Base-by-base conservation (phyloP, 805 yeast genomes). In the Hanseniaspora jakobsenii region DNA sequence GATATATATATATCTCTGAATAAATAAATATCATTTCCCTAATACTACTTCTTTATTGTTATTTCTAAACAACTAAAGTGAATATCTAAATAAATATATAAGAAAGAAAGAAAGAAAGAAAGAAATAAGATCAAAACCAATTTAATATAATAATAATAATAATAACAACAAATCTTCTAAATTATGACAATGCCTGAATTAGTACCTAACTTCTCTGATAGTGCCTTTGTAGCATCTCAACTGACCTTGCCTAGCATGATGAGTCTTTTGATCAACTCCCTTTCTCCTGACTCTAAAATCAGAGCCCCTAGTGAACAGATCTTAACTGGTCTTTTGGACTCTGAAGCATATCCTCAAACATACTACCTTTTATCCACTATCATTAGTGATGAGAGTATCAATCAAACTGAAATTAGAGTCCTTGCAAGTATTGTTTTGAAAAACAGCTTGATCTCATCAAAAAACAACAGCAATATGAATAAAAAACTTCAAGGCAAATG, bases 361-460 rank as follows among this genome's bases (percentile, higher is more conserved):
- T 64, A 86, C 55, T 73, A 74, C 32, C 66, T 76, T 53, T 72
- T 87, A 60, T 75, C 83, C 30, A 74, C 75, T 50, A 81, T 81
- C 19, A 68, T 91, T 49, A 80, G 78, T 19, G 77, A 78, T 57
- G 79, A 74, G 35, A 58, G 65, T 6, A 34, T 41, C 14, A 73
- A 73, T 46, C 74, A 72, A 54, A 65, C 78, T 5, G 95, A 89
- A 64, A 91, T 86, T 38, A 73, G 97, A 57, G 83, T 86, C 71
- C 72, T 91, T 59, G 95, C 98, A 3, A 94, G 91, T 32, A 67
- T 89, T 50, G 81, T 81, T 17, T 67, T 85, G 56, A 89, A 89
- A 67, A 89, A 89, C 65, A 84, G 83, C 65, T 70, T 89, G 55
- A 76, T 84, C 6, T 77, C 96, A 13, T 23, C 24, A 2, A 42